Evolutionary conservation across 495 filamentous ascomycete genomes (phyloP).

Genomic region (Talaromyces nanjingensis): DNA sequence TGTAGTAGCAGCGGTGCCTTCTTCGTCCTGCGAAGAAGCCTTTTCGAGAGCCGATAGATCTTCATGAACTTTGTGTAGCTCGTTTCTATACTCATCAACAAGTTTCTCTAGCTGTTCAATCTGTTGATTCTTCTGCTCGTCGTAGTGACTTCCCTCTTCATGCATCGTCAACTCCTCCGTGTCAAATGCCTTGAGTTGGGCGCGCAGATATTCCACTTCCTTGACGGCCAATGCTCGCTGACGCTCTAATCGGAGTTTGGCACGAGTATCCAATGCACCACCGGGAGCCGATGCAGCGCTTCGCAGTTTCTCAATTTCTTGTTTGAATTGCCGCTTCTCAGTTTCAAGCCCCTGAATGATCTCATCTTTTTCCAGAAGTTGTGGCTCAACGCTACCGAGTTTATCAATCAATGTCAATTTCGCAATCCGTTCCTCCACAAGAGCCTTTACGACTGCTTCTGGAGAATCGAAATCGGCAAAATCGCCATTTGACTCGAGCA

Average conservation of each 20-base stretch:
- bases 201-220: conserved; percentile 89
- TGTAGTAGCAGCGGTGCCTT: conserved; percentile 8
- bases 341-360: conserved; percentile 64
- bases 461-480: conserved; percentile 76
- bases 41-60: conserved; percentile 60
- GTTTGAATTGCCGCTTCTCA: conserved; percentile 50
- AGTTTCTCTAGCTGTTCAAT: conserved; percentile 78
- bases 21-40: conserved; percentile 27
- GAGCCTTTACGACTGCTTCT: conserved; percentile 76
- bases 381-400: conserved; percentile 70
- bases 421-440: conserved; percentile 75
- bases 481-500: conserved; percentile 62
- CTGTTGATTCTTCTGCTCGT: conserved; percentile 66
- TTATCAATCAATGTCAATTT: conserved; percentile 69
- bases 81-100: conserved; percentile 81
- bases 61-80: conserved; percentile 64
- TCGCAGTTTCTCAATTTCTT: conserved; percentile 67
- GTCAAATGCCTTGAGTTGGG: conserved; percentile 86
- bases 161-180: conserved; percentile 83
- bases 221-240: conserved; percentile 80
- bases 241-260: conserved; percentile 69
- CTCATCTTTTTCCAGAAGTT: conserved; percentile 73
- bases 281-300: conserved; percentile 22
- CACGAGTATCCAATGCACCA: conserved; percentile 42
- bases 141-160: conserved; percentile 56